Evolutionary conservation across 176 grass and related monocot genomes (phyloP).

Genomic region (Cenchrus fungigraminus): DNA sequence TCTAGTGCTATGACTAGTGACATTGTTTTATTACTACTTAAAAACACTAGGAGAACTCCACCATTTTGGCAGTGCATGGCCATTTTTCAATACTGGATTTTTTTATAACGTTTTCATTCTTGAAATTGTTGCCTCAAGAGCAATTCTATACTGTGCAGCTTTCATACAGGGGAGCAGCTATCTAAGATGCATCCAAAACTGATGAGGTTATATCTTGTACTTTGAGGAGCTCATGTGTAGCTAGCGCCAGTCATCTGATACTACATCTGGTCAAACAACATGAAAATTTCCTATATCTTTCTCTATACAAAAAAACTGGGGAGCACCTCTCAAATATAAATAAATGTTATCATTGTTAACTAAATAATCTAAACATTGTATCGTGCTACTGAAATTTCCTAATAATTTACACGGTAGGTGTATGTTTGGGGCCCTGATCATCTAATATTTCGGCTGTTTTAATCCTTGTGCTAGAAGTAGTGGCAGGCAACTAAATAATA

Average conservation of each 20-base stretch:
- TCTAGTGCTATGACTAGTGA: no score
- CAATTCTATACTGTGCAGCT: background rate
- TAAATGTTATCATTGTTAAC: background rate
- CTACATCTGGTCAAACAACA: slow-evolving; percentile 36
- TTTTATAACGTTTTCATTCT: background rate
- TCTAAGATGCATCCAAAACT: background rate
- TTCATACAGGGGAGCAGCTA: background rate
- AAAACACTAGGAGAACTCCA: no score
- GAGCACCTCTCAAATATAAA: slow-evolving; percentile 6
- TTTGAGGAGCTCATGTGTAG: no score
- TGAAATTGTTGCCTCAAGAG: background rate
- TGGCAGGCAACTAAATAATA: slow-evolving; percentile 32
- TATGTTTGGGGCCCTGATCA: background rate
- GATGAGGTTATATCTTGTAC: background rate
- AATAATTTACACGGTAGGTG: slow-evolving; percentile 28
- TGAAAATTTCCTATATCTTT: background rate
- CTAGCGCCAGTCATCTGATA: background rate
- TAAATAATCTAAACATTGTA: background rate
- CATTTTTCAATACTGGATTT: background rate
- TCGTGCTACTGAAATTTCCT: background rate
- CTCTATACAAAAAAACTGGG: background rate
- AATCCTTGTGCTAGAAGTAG: background rate
- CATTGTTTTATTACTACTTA: no score
- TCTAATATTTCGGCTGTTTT: slow-evolving; percentile 36
- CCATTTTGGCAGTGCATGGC: background rate